Conservation (phyloP, 2,329 filamentous ascomycete species). For the Alternaria atra region DNA sequence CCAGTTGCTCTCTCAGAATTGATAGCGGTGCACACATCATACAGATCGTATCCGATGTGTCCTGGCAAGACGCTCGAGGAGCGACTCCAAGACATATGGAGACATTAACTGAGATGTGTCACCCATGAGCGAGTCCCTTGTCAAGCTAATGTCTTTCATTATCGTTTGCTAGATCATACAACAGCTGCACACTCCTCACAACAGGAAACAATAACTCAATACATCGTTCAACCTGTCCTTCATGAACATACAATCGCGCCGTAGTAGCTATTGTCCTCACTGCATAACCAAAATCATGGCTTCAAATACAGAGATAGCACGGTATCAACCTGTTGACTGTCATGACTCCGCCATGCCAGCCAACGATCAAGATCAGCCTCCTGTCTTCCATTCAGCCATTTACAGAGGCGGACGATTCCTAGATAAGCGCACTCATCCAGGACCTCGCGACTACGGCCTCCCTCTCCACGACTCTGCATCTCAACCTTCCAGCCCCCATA, state of each 20-base stretch:
- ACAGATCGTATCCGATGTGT: not conserved
- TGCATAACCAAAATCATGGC: too few species aligned
- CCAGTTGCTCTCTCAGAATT: not conserved
- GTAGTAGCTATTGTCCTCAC: too few species aligned
- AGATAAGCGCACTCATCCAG: not conserved
- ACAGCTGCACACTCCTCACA: fast-evolving
- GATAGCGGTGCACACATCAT: not conserved
- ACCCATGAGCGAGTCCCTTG: not conserved
- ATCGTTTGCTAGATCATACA: not conserved
- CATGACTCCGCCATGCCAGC: not conserved
- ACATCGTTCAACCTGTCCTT: not conserved
- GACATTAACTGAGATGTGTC: not conserved
- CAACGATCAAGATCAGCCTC: not conserved
- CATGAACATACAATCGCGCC: not conserved
- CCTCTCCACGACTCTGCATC: not conserved
- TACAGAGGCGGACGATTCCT: not conserved
- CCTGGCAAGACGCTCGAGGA: not conserved
- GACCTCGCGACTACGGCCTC: not conserved
- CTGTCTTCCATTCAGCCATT: not conserved
- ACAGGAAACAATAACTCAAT: not conserved
- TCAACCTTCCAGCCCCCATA: not conserved
- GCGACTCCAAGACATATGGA: not conserved
- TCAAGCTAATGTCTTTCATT: not conserved
- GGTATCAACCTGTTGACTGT: not conserved
- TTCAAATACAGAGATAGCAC: too few species aligned